A percentile compares a stretch with the other conserved stretches of the same genome.
These are phyloP conservation scores for Setomelanomma holmii DNA, from an alignment of 2,329 filamentous ascomycete species.

Conservation along the genomic window DNA sequence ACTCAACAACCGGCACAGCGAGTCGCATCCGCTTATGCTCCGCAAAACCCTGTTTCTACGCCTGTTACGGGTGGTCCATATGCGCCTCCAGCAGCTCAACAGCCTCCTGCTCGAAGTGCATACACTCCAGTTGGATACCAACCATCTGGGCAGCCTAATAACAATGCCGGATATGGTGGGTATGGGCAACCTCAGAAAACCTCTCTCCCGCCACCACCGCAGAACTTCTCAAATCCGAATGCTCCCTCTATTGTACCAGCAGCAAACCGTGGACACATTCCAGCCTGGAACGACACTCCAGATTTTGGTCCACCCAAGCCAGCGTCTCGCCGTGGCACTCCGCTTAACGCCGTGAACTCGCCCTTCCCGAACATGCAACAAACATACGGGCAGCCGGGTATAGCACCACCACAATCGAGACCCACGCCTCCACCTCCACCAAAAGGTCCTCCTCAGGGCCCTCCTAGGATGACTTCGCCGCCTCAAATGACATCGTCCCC, in stretches of 20 bases:
- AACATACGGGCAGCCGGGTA: constrained; percentile 65
- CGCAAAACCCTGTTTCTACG: constrained; percentile 37
- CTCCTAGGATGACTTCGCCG: constrained; percentile 70
- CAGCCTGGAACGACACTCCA: constrained; percentile 95
- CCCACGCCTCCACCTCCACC: constrained; percentile 80
- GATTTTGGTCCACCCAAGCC: constrained; percentile 73
- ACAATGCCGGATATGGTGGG: constrained; percentile 52
- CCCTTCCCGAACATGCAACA: constrained; percentile 73
- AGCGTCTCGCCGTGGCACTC: constrained; percentile 76
- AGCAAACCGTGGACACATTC: constrained; percentile 72
- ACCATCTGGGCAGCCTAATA: constrained; percentile 51
- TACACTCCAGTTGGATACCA: constrained; percentile 62
- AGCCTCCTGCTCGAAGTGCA: constrained; percentile 46
- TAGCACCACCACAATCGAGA: constrained; percentile 62
- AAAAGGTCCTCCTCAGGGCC: constrained; percentile 67
- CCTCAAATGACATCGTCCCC: constrained; percentile 57
- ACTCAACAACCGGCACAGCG: constrained; percentile 24
- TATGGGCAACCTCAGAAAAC: constrained; percentile 54
- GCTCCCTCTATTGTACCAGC: constrained; percentile 69
- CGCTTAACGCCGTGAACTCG: constrained; percentile 72
- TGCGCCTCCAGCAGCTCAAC: constrained; percentile 16
- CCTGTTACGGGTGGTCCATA: constrained; percentile 33
- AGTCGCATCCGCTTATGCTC: constrained; percentile 30
- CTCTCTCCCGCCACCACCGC: constrained; percentile 65
- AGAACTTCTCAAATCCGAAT: constrained; percentile 67